Percentiles rank a stretch among this genome's conserved stretches.
These are phyloP conservation scores for Alternaria sp. DNA, from an alignment of 2,329 filamentous ascomycete genomes.

Conservation along the genomic window DNA sequence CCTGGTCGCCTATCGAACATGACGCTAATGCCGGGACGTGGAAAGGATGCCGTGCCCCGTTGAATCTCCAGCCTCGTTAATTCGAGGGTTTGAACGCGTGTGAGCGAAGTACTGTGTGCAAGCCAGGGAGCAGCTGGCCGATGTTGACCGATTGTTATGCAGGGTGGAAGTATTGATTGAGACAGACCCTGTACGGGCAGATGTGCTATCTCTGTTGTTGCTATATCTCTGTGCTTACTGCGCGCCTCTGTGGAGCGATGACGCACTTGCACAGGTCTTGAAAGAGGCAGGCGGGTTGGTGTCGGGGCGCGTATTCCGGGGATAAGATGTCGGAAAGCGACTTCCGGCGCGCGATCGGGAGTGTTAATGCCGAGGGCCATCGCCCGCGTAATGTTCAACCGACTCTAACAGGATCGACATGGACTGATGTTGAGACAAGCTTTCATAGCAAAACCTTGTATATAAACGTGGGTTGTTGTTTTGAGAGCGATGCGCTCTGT, in stretches of 20 bases:
- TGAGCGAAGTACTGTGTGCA: background rate
- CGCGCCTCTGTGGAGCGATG: constrained; percentile 8
- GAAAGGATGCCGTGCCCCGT: constrained; percentile 4
- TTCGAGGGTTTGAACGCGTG: background rate
- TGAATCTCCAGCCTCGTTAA: background rate
- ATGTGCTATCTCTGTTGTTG: background rate
- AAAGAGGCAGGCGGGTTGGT: constrained; percentile 5
- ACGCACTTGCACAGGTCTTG: constrained; percentile 1
- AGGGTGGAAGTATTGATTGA: background rate
- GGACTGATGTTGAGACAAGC: background rate
- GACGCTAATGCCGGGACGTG: constrained; percentile 15
- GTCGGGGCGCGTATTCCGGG: constrained; percentile 2
- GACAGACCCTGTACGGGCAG: background rate
- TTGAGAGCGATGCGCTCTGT: background rate
- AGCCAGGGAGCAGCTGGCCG: background rate
- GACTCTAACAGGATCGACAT: constrained; percentile 1
- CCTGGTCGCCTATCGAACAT: constrained; percentile 9
- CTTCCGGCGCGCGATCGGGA: background rate
- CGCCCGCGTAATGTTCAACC: background rate
- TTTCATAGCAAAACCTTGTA: background rate
- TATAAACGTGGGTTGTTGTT: background rate
- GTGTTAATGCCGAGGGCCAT: constrained; percentile 4
- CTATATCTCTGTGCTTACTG: background rate
- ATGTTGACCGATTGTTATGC: constrained; percentile 3
- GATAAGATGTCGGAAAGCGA: constrained; percentile 8